Conservation (phyloP, 495 filamentous ascomycete genomes). For the Margaritispora aquatica region DNA sequence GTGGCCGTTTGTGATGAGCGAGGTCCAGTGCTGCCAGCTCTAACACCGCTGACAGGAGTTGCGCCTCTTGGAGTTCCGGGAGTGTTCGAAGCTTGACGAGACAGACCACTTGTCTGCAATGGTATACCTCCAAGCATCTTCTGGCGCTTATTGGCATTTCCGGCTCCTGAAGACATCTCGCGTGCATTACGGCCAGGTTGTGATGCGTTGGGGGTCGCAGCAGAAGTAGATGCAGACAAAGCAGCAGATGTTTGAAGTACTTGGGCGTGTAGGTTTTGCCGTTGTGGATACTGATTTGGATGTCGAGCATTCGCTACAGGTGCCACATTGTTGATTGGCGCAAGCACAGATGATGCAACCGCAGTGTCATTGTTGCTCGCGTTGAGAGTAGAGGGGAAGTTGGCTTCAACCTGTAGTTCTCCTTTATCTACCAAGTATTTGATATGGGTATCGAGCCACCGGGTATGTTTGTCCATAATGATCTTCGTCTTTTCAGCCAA, state of each 20-base stretch:
- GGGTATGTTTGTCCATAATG: slow-evolving; percentile 83
- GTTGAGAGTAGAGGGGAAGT: slow-evolving; percentile 67
- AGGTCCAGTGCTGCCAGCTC: slow-evolving; percentile 70
- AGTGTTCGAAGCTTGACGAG: slow-evolving; percentile 73
- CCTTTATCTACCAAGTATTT: slow-evolving; percentile 74
- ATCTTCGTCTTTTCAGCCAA: slow-evolving; percentile 71
- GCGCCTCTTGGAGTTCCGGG: slow-evolving; percentile 81
- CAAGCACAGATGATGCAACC: slow-evolving; percentile 39
- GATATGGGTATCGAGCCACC: slow-evolving; percentile 80
- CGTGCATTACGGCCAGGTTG: slow-evolving; percentile 58
- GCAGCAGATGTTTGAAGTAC: slow-evolving; percentile 14
- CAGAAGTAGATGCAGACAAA: slow-evolving; percentile 50
- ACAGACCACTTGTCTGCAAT: slow-evolving; percentile 63
- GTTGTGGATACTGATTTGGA: slow-evolving; percentile 33
- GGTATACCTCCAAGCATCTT: slow-evolving; percentile 59
- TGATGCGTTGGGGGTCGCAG: slow-evolving; percentile 57
- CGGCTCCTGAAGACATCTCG: slow-evolving; percentile 71
- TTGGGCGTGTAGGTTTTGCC: slow-evolving; percentile 36
- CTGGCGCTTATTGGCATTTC: slow-evolving; percentile 62
- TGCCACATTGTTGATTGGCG: slow-evolving; percentile 36
- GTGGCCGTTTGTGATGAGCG: slow-evolving; percentile 42
- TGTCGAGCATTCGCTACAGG: slow-evolving; percentile 35
- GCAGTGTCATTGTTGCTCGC: slow-evolving; percentile 38
- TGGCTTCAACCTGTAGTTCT: slow-evolving; percentile 69
- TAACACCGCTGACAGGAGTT: slow-evolving; percentile 46